Evolutionary conservation across 495 filamentous ascomycete species (phyloP), one percentile per base, ranked within the genome.

Genomic region (Penicillium steckii): DNA sequence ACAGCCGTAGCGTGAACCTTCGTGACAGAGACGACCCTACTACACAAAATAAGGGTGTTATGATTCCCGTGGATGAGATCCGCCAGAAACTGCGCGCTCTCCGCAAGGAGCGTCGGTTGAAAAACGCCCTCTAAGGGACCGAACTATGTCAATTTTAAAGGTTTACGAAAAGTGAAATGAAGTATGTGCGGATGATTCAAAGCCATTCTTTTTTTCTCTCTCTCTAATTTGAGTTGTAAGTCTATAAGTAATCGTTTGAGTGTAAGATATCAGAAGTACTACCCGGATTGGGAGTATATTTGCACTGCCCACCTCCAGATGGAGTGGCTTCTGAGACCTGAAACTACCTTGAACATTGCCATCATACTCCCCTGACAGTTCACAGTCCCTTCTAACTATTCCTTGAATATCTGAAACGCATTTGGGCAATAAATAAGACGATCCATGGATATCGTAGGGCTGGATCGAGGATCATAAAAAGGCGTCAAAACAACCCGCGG

Each of bases 1-100:
- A 89, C 51, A 74, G 77, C 15, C 75, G 87, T 44, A 79, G 85
- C 30, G 90, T 96, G 53, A 97, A 96, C 64, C 88, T 96, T 58
- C 84, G 93, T 27, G 94, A 93, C 71, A 82, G 93, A 48, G 93
- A 97, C 63, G 89, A 95, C 65, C 85, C 83, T 13, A 81, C 85
- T 8, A 90, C 85, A 23, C 93, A 97, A 71, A 85, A 85, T 30
- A 79, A 81, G 68, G 87, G 86, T 5, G 74, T 85, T 37, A 70
- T 92, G 62, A 73, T 96, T 17, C 78, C 85, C 26, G 72, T 96
- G 17, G 82, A 91, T 33, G 90, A 93, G 65, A 90, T 83, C 0
- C 73, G 96, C 10, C 67, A 73, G 65, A 94, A 93, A 75, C 72
- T 97, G 52, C 69, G 66, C 42, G 77, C 75, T 46, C 72, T 97